These are phyloP conservation scores for Eleusine indica DNA, from an alignment of 176 grass and related monocot genomes.

Conservation along the genomic window DNA sequence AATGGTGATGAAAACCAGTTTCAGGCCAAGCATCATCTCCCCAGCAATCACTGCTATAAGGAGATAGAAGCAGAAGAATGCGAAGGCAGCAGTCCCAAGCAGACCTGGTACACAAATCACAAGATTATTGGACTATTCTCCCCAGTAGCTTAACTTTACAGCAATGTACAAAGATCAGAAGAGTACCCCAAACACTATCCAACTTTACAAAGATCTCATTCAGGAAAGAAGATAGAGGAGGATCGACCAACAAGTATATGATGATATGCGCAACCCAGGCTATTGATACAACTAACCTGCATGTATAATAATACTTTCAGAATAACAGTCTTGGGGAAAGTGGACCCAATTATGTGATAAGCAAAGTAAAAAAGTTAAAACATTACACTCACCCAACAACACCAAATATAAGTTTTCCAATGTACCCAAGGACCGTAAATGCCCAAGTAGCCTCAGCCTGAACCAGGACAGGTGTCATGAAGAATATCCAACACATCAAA, in stretches of 20 bases:
- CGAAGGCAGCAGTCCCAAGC: conserved; percentile 96
- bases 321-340: conserved; percentile 2
- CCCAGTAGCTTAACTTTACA: conserved; percentile 27
- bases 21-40: conserved; percentile 97
- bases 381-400: conserved; percentile 74
- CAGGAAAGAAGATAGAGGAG: conserved; percentile 93
- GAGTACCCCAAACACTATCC: conserved; percentile 87
- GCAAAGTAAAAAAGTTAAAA: background rate
- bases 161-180: conserved; percentile 39
- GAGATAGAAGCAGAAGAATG: conserved; percentile 99
- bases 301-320: conserved; percentile 23
- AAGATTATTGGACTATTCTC: conserved; percentile 29
- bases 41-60: conserved; percentile 97
- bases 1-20: conserved; percentile 98
- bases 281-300: conserved; percentile 93
- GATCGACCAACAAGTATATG: conserved; percentile 91
- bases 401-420: conserved; percentile 83
- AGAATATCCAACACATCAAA: conserved; percentile 34
- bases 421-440: conserved; percentile 91
- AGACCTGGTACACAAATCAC: conserved; percentile 67
- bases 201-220: conserved; percentile 99
- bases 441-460: conserved; percentile 98
- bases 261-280: conserved; percentile 96
- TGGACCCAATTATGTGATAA: background rate
- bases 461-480: conserved; percentile 44